Percentiles rank a stretch among this genome's conserved stretches.
Conservation (phyloP, 768 basidiomycete species). For the Cantharellus cinnabarinus region DNA sequence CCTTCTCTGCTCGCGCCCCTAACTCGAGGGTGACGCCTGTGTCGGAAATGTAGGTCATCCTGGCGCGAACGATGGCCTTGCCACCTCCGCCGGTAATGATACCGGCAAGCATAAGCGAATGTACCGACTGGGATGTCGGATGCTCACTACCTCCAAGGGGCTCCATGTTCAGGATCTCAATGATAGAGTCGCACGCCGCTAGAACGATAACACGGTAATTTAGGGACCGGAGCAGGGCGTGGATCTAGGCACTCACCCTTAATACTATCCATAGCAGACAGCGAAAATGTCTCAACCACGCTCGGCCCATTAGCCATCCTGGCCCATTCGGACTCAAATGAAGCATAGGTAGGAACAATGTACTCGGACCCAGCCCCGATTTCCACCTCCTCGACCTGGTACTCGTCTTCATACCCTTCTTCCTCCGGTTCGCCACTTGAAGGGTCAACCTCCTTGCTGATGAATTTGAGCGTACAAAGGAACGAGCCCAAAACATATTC, state of each 20-base stretch:
- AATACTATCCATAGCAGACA: constrained; percentile 80
- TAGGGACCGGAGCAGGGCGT: neutral
- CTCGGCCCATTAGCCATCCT: constrained; percentile 55
- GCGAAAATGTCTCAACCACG: constrained; percentile 80
- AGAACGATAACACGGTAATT: constrained; percentile 8
- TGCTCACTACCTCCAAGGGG: constrained; percentile 77
- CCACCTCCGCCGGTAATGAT: constrained; percentile 80
- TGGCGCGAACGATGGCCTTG: constrained; percentile 83
- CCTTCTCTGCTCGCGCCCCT: constrained; percentile 76
- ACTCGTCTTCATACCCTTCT: constrained; percentile 98
- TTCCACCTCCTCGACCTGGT: constrained; percentile 91
- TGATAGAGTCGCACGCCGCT: constrained; percentile 93
- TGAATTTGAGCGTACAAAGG: constrained; percentile 77
- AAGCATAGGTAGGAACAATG: constrained; percentile 83
- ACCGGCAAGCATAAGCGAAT: constrained; percentile 86
- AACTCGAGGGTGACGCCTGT: constrained; percentile 87
- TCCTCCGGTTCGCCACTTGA: constrained; percentile 88
- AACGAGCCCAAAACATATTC: constrained; percentile 71
- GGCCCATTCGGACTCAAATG: constrained; percentile 92
- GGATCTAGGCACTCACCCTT: constrained; percentile 42
- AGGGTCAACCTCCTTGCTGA: constrained; percentile 95
- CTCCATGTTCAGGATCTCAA: constrained; percentile 95
- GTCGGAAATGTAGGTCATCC: constrained; percentile 86
- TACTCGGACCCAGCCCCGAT: constrained; percentile 84
- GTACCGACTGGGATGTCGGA: constrained; percentile 66